These are phyloP conservation scores for Pyronema domesticum DNA, from an alignment of 495 filamentous ascomycete genomes.

Conservation along the genomic window DNA sequence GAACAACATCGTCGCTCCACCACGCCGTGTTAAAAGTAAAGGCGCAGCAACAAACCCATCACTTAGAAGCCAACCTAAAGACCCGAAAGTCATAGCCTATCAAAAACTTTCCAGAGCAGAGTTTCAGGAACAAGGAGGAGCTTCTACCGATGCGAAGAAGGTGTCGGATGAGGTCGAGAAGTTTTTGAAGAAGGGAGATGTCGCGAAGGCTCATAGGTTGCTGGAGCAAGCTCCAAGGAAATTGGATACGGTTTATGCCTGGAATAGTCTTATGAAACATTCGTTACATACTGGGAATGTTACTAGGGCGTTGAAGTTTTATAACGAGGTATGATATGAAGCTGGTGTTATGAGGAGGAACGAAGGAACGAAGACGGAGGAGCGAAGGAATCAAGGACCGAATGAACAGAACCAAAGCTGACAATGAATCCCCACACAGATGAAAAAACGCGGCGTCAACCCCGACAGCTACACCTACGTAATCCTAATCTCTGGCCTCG, in stretches of 20 bases:
- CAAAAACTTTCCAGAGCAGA: neutral
- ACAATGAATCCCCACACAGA: neutral
- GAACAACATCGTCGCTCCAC: neutral
- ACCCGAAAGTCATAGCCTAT: neutral
- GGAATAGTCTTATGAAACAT: neutral
- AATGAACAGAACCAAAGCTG: no score
- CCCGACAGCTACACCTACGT: neutral
- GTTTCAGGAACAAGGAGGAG: neutral
- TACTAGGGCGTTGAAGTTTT: neutral
- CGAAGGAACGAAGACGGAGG: no score
- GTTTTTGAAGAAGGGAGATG: neutral
- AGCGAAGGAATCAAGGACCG: no score
- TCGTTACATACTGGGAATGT: neutral
- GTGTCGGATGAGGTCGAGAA: neutral
- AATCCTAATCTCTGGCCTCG: neutral
- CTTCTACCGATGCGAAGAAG: neutral
- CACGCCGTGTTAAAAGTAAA: neutral
- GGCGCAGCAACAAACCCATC: neutral
- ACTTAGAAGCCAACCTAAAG: neutral
- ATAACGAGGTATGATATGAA: neutral
- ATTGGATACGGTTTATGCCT: neutral
- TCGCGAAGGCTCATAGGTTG: neutral
- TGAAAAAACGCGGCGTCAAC: conserved; percentile 3
- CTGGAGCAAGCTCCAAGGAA: neutral
- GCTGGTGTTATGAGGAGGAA: neutral